Evolutionary conservation across 768 basidiomycete species (phyloP), one percentile per base, ranked within the genome.

Genomic region (Suillus subalutaceus): DNA sequence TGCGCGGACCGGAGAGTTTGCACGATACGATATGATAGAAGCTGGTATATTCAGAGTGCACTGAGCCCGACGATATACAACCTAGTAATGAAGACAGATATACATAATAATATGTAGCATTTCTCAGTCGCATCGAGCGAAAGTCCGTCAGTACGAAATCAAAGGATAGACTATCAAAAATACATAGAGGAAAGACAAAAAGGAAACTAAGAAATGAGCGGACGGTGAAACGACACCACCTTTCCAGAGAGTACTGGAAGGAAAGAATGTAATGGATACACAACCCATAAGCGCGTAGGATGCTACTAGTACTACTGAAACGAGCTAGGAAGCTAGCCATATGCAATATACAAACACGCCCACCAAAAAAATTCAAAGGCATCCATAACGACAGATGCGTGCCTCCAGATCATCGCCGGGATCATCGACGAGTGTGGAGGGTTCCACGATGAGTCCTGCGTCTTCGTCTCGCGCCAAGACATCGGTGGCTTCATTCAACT

Each of bases 311-410:
- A 41, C 38, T 26, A 15, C 38, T 18, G 23, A 26, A 12, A 30
- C 43, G 1, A 60, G 18, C 6, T 13, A 20, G 16, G 26, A 60
- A 41, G 23, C 23, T 43, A 41, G 58, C 8, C 26, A 30, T 10
- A 26, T 37, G 16, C 13, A 10, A 53, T 5, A 40, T 9, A 15
- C 15, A 16, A 41, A 26, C 10, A 4, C 16, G 18, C 40, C 59
- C 26, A 43, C 59, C 18, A 12, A 12, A 43, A 7, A 4, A 53
- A 37, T 26, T 66, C 58, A 70, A 56, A 70, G 64, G 40, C 67
- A 68, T 20, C 65, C 62, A 55, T 48, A 68, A 38, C 69, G 69
- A 46, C 69, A 70, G 20, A 66, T 59, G 6, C 69, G 64, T 48
- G 38, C 63, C 35, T 62, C 65, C 7, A 70, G 50, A 59, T 40